Evolutionary conservation across 257 asterid species (phyloP).

Genomic region (Jacaranda copaia): DNA sequence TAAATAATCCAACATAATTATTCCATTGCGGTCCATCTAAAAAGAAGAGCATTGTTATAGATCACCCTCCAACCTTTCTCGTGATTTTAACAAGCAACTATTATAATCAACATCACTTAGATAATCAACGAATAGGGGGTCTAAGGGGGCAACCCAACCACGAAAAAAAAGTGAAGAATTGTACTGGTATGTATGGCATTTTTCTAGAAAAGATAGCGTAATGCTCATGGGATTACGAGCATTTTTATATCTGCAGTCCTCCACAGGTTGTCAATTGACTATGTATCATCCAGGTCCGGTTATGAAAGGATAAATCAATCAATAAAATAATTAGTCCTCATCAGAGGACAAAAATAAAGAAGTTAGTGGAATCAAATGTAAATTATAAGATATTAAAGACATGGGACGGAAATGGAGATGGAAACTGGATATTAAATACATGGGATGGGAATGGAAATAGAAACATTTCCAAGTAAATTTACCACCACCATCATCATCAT

Average conservation of each 20-base stretch:
- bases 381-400: not conserved
- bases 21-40: not conserved
- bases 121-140: too few species aligned
- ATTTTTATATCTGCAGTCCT: not conserved
- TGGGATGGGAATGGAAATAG: slow-evolving; percentile 6
- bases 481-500: not conserved
- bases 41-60: not conserved
- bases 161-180: too few species aligned
- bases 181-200: too few species aligned
- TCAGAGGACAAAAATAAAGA: not conserved
- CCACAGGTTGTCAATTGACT: slow-evolving; percentile 12
- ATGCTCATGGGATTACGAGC: not conserved
- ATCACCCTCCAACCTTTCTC: too few species aligned
- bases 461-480: not conserved
- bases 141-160: too few species aligned
- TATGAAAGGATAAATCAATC: not conserved
- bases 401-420: slow-evolving; percentile 15
- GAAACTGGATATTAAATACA: not conserved
- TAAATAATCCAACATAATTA: not conserved
- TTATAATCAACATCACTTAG: too few species aligned
- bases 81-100: too few species aligned
- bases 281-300: not conserved
- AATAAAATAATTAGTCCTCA: not conserved
- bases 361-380: slow-evolving; percentile 8
- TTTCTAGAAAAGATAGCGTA: too few species aligned